A percentile compares a stretch with the other conserved stretches of the same genome.
Conservation (phyloP, 352 stramenopile species). For the Pythium rishiriense region DNA sequence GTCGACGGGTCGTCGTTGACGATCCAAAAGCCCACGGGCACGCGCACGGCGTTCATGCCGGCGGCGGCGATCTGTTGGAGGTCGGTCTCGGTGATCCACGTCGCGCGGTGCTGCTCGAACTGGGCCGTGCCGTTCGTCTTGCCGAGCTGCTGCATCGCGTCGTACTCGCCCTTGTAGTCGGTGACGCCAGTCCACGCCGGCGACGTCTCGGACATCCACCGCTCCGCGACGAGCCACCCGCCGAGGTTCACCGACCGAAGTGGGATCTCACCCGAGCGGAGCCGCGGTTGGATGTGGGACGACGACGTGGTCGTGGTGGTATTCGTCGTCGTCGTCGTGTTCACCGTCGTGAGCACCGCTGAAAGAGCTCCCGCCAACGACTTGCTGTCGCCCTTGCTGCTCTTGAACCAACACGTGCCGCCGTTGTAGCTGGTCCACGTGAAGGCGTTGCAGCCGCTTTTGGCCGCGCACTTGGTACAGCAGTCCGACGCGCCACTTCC, state of each 20-base stretch:
- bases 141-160: constrained; percentile 21
- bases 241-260: constrained; percentile 61
- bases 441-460: constrained; percentile 9
- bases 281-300: constrained; percentile 31
- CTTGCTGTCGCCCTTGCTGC: neutral
- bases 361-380: constrained; percentile 5
- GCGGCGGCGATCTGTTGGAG: constrained; percentile 36
- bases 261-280: constrained; percentile 22
- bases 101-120: constrained; percentile 50
- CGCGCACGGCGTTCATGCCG: constrained; percentile 36
- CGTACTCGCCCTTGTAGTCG: constrained; percentile 38
- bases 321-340: neutral
- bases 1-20: constrained; percentile 26
- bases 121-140: constrained; percentile 29
- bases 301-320: no score
- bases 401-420: constrained; percentile 2
- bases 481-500: constrained; percentile 12
- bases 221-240: constrained; percentile 32
- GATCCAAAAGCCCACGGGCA: constrained; percentile 63
- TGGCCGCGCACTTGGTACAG: constrained; percentile 25
- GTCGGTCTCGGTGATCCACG: constrained; percentile 59
- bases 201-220: constrained; percentile 57
- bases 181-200: constrained; percentile 59
- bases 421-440: constrained; percentile 10
- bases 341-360: constrained; percentile 9